Conservation (phyloP, 2,329 filamentous ascomycete genomes). For the Ampelomyces quisqualis region DNA sequence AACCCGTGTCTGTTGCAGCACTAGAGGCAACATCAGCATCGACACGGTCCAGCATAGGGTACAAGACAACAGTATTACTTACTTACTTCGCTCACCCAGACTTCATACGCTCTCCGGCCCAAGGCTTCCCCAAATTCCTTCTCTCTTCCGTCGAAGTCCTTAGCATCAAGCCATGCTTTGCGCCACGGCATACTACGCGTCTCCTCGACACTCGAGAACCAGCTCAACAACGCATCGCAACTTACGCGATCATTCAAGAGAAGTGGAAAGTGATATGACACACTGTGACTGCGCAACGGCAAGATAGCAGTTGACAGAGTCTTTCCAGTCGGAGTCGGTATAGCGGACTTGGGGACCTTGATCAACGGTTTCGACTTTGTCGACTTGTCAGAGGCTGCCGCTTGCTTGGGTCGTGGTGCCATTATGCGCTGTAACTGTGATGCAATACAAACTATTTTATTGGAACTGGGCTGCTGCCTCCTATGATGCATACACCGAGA, state of each 20-base stretch:
- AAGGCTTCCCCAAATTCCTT: slow-evolving; percentile 45
- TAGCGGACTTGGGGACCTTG: slow-evolving; percentile 3
- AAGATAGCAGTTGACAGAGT: slow-evolving; percentile 20
- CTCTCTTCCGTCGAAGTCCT: slow-evolving; percentile 19
- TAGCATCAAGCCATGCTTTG: slow-evolving; percentile 57
- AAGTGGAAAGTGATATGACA: slow-evolving; percentile 36
- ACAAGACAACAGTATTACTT: too few species aligned
- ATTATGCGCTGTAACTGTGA: neutral
- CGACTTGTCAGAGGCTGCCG: too few species aligned
- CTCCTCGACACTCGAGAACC: slow-evolving; percentile 37
- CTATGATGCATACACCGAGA: neutral
- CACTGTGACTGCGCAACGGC: slow-evolving; percentile 29
- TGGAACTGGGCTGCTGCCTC: neutral
- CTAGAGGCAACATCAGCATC: slow-evolving; percentile 18
- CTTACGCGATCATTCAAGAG: slow-evolving; percentile 19
- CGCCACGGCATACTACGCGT: slow-evolving; percentile 48
- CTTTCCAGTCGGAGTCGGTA: slow-evolving; percentile 6
- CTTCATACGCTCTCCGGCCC: slow-evolving; percentile 61
- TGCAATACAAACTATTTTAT: neutral
- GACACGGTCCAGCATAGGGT: slow-evolving; percentile 5
- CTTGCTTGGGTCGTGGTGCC: neutral
- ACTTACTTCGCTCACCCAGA: slow-evolving; percentile 67
- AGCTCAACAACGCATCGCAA: slow-evolving; percentile 27
- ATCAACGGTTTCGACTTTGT: too few species aligned
- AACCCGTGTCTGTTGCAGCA: slow-evolving; percentile 67